Base-by-base conservation (phyloP, 176 grass and related monocot genomes). In the Musa schizocarpa region DNA sequence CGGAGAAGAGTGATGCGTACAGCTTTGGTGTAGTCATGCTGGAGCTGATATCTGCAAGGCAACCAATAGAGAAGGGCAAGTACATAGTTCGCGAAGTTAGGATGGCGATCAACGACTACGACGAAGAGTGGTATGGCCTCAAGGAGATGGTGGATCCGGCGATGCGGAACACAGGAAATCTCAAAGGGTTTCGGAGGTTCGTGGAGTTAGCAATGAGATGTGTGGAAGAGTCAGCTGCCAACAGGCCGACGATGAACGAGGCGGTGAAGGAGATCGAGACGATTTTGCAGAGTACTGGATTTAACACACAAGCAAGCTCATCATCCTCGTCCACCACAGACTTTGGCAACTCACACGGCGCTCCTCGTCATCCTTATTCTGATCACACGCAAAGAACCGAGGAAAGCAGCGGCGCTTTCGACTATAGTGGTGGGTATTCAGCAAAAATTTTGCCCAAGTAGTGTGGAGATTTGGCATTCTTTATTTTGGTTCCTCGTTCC, bases 21-120 rank as follows among this genome's bases (percentile, higher is more conserved):
- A 91, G 85, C 76, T 87, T 91, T 9, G 88, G 85, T 62, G 82
- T 91, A 76, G 85, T 91, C 25, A 82, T 87, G 82, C 63, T 91
- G 50, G 88, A 91, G 67, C 68, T 91, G 65, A 50, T 91, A 59
- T 87, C 85, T 53, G 77, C 82, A 2, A 87, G 82, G 74, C 84
- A 82, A 17, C 85, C 89, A 8, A 83, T 88, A 72, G 70, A 88
- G 74, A 85, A 79, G 54, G 85, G 89, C 27, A 84, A 16, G 25
- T 88, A 92, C 59, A 88, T 92, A 55, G 89, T 92, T n/a, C 78
- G 77, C 3, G 85, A 83, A 22, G 69, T 92, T 11, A 87, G 63
- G 80, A 85, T 71, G 9, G 83, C 74, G 9, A 25, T 92, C 19
- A 83, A 92, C 51, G 81, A 81, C 49, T 78, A 84, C 63, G 88